These are phyloP conservation scores for Fulvia fulva DNA, from an alignment of 2,329 filamentous ascomycete species.

Conservation along the genomic window DNA sequence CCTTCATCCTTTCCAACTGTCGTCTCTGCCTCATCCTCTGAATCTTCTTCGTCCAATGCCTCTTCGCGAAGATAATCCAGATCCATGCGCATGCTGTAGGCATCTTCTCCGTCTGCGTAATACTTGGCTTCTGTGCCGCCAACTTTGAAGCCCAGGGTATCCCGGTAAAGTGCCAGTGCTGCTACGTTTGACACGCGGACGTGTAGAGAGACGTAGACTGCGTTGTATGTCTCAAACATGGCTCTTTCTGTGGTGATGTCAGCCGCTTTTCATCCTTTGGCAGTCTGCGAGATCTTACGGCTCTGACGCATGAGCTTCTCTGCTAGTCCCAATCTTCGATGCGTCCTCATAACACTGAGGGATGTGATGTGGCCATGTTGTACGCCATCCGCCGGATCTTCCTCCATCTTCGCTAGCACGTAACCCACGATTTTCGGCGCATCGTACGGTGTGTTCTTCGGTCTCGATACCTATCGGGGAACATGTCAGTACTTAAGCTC, in stretches of 20 bases:
- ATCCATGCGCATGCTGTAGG: slow-evolving; percentile 89
- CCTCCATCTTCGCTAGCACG: slow-evolving; percentile 99
- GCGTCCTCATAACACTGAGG: slow-evolving; percentile 92
- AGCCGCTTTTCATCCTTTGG: background rate
- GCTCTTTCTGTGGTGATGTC: slow-evolving; percentile 63
- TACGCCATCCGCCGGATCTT: slow-evolving; percentile 86
- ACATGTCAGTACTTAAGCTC: background rate
- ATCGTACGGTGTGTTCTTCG: slow-evolving; percentile 72
- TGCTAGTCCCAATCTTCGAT: slow-evolving; percentile 82
- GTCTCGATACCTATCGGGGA: slow-evolving; percentile 59
- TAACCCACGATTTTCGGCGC: slow-evolving; percentile 98
- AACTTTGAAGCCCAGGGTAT: slow-evolving; percentile 83
- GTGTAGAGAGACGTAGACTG: slow-evolving; percentile 90
- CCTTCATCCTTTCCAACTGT: slow-evolving; percentile 43
- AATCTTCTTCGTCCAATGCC: slow-evolving; percentile 46
- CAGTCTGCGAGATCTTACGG: slow-evolving; percentile 55
- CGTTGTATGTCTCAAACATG: slow-evolving; percentile 93
- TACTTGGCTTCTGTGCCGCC: slow-evolving; percentile 85
- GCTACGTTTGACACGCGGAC: slow-evolving; percentile 92
- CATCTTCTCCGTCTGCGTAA: slow-evolving; percentile 97
- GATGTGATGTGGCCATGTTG: slow-evolving; percentile 96
- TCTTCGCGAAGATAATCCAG: slow-evolving; percentile 57
- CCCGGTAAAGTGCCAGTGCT: slow-evolving; percentile 85
- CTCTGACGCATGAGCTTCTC: slow-evolving; percentile 98
- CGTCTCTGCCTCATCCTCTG: slow-evolving; percentile 34